Conservation (phyloP, 2,329 filamentous ascomycete genomes). For the Trichoderma sp. region DNA sequence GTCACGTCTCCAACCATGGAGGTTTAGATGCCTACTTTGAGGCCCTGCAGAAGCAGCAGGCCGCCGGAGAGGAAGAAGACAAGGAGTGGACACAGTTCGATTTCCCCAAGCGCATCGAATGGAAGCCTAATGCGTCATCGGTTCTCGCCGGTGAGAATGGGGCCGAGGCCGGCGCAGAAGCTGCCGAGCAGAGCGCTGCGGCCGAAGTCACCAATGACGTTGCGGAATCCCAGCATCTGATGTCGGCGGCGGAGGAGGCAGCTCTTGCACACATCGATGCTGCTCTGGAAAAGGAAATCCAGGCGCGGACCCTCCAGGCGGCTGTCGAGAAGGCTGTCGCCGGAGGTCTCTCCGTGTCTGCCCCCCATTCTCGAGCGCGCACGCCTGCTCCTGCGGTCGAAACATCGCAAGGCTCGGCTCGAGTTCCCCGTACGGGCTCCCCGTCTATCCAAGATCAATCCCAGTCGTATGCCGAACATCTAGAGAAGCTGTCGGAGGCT, state of each 20-base stretch:
- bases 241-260: slow-evolving; percentile 50
- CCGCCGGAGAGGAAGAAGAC: slow-evolving; percentile 55
- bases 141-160: slow-evolving; percentile 59
- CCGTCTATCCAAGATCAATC: slow-evolving; percentile 62
- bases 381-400: slow-evolving; percentile 36
- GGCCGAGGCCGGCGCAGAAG: slow-evolving; percentile 24
- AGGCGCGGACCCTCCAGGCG: slow-evolving; percentile 47
- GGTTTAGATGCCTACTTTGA: slow-evolving; percentile 89
- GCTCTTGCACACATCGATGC: slow-evolving; percentile 81
- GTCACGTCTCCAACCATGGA: slow-evolving; percentile 53
- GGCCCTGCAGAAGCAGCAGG: slow-evolving; percentile 78
- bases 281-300: slow-evolving; percentile 75
- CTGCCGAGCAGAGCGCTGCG: slow-evolving; percentile 30
- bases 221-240: slow-evolving; percentile 37
- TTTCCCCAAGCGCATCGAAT: slow-evolving; percentile 83
- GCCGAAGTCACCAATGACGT: slow-evolving; percentile 35
- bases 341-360: slow-evolving; percentile 37
- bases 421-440: slow-evolving; percentile 47
- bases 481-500: slow-evolving; percentile 68
- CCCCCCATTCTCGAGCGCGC: slow-evolving; percentile 38
- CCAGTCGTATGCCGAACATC: slow-evolving; percentile 70
- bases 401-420: slow-evolving; percentile 42
- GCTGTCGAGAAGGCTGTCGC: slow-evolving; percentile 42
- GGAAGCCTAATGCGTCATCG: slow-evolving; percentile 64
- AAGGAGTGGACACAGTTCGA: slow-evolving; percentile 91